Evolutionary conservation across 768 basidiomycete genomes (phyloP), one percentile per base, ranked within the genome.

Genomic region (Trametes cinnabarina): DNA sequence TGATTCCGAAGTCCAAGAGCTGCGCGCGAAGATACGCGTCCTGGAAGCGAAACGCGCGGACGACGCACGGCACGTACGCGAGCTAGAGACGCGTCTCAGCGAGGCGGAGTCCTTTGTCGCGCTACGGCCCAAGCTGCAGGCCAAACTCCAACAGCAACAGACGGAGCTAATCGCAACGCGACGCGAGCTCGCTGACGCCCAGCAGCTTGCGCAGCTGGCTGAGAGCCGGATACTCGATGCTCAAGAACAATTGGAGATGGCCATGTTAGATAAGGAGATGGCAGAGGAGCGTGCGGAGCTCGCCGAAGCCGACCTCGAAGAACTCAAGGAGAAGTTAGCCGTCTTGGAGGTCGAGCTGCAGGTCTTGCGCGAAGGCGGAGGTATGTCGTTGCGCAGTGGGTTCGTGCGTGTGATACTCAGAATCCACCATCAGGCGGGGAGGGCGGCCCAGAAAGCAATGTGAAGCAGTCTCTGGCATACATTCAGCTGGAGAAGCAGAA

Each of bases 401-500:
- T 26, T 41, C 47, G 11, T 30, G 11, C 43, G 19, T 26, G 25
- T 17, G 34, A 25, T 32, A 28, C 17, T 28, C 34, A 37, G 46
- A 20, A 32, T 39, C 26, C 10, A 26, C 12, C n/a, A 32, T 19
- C 35, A 56, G 69, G 65, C 26, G 73, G 62, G 3, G 73, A 69
- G 11, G 37, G 37, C 37, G 37, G 37, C 37, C 72, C 63, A 15
- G 73, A 71, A 26, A 73, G 67, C 34, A 68, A 68, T 26, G 74
- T 75, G 6, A 87, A 86, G 66, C 77, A 79, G 62, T 84, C 88
- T 4, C 65, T 90, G 59, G 83, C 83, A 26, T 84, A 86, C 71
- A 80, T 89, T 17, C 96, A 98, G 68, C 84, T 99, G 1, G 95
- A 98, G 76, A 97, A 92, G 70, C 96, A 98, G 68, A 99, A 98